phyloP scores from a whole-genome alignment of 371 early-diverging fungal genomes.

The Entomophthora muscae region DNA sequence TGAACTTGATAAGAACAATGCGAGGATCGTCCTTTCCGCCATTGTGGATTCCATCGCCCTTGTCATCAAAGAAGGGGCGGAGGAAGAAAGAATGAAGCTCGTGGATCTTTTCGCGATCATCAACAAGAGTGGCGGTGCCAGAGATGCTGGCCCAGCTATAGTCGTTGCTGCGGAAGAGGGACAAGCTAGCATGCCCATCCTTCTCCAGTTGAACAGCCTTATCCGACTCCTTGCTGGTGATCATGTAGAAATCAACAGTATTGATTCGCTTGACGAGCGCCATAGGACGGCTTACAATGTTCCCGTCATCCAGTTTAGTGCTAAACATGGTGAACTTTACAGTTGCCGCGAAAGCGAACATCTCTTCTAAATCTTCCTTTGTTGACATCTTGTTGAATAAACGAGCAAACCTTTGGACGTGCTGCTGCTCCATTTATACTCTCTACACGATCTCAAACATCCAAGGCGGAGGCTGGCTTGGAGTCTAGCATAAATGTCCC shows the following conservation, averaged over 20 bases:
- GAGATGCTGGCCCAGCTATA: conserved; percentile 24
- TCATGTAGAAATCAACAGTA: conserved; percentile 19
- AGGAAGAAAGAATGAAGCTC: conserved; percentile 16
- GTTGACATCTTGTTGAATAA: too few relatives aligned
- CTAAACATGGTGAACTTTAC: neutral
- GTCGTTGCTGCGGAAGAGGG: conserved; percentile 18
- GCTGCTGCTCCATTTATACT: too few relatives aligned
- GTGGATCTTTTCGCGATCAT: conserved; percentile 19
- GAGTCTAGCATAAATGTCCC: too few relatives aligned
- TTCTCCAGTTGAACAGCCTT: conserved; percentile 21
- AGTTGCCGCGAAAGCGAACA: neutral
- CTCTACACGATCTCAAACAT: too few relatives aligned
- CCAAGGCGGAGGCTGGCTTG: too few relatives aligned
- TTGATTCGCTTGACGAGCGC: neutral
- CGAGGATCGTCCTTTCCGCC: conserved; percentile 26
- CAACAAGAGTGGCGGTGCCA: conserved; percentile 20
- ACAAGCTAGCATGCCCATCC: conserved; percentile 22
- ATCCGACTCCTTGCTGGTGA: conserved; percentile 20
- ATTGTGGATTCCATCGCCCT: conserved; percentile 21
- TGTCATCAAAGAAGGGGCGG: conserved; percentile 23
- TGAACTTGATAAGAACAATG: conserved; percentile 10
- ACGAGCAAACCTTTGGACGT: too few relatives aligned
- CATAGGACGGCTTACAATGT: conserved; percentile 8
- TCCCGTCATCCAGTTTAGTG: conserved; percentile 4
- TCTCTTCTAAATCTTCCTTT: neutral